phyloP scores from a whole-genome alignment of 805 yeast species.

The Torulaspora delbrueckii region DNA sequence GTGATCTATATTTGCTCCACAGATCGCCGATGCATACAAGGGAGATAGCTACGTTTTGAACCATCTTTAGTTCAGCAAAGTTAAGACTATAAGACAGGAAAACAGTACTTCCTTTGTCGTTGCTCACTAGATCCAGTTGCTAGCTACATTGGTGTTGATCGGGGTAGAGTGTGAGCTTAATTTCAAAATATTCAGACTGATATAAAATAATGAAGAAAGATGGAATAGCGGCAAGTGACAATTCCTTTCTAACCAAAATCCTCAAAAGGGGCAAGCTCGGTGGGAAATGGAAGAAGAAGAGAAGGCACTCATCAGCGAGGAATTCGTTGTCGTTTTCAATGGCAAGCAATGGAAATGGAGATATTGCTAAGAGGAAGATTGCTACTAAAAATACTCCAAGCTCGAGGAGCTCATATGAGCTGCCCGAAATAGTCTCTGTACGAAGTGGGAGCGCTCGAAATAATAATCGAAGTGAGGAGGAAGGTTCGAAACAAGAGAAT shows the following conservation, averaged over 20 bases:
- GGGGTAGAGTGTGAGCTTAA: background rate
- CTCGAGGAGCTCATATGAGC: slow-evolving; percentile 12
- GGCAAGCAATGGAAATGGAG: slow-evolving; percentile 14
- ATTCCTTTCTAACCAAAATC: slow-evolving; percentile 10
- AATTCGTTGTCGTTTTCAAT: slow-evolving; percentile 9
- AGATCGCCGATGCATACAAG: slow-evolving; percentile 6
- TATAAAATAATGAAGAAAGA: slow-evolving; percentile 7
- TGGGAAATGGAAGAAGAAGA: background rate
- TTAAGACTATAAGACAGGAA: background rate
- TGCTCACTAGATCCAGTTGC: background rate
- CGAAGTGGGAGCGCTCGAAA: slow-evolving; percentile 16
- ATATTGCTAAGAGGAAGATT: slow-evolving; percentile 24
- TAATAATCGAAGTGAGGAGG: slow-evolving; percentile 1
- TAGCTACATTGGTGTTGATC: background rate
- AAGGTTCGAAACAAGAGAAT: background rate
- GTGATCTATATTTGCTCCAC: background rate
- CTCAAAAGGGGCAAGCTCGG: slow-evolving; percentile 4
- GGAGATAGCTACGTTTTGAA: background rate
- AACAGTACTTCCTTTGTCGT: background rate
- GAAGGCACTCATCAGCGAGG: background rate
- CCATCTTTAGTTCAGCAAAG: background rate
- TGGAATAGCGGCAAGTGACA: slow-evolving; percentile 15
- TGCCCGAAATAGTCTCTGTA: slow-evolving; percentile 28
- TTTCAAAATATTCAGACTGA: background rate
- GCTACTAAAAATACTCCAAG: slow-evolving; percentile 5